Conservation (phyloP, 441 rosid species). For the Populus hybrid region DNA sequence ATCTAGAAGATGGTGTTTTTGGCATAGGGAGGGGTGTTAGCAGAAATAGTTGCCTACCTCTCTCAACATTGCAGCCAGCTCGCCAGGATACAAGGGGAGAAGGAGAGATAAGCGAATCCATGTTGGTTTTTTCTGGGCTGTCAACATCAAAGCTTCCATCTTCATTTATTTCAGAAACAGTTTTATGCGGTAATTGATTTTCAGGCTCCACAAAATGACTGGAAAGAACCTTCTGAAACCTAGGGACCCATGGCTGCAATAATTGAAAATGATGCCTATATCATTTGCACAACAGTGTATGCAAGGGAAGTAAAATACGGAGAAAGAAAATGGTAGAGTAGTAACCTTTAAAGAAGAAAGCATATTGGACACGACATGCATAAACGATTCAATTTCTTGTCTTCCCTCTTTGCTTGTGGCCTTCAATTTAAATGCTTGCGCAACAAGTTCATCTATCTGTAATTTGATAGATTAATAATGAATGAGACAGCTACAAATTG, state of each 20-base stretch:
- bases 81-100: conserved; percentile 94
- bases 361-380: conserved; percentile 50
- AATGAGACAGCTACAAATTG: background rate
- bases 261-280: conserved; percentile 6
- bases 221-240: conserved; percentile 46
- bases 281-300: background rate
- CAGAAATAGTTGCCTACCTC: conserved; percentile 67
- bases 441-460: conserved; percentile 87
- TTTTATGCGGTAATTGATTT: conserved; percentile 27
- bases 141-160: conserved; percentile 37
- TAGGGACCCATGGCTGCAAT: conserved; percentile 84
- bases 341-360: conserved; percentile 67
- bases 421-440: conserved; percentile 49
- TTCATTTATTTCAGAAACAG: conserved; percentile 25
- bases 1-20: conserved; percentile 50
- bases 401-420: conserved; percentile 39
- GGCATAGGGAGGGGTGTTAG: conserved; percentile 82
- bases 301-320: background rate
- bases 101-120: conserved; percentile 70
- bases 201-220: conserved; percentile 20
- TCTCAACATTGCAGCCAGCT: conserved; percentile 52
- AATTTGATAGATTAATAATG: background rate
- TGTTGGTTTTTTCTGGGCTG: conserved; percentile 56
- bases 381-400: conserved; percentile 57
- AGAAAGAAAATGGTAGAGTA: background rate